These are phyloP conservation scores for Urtica urens DNA, from an alignment of 306 rosid species.

Conservation along the genomic window DNA sequence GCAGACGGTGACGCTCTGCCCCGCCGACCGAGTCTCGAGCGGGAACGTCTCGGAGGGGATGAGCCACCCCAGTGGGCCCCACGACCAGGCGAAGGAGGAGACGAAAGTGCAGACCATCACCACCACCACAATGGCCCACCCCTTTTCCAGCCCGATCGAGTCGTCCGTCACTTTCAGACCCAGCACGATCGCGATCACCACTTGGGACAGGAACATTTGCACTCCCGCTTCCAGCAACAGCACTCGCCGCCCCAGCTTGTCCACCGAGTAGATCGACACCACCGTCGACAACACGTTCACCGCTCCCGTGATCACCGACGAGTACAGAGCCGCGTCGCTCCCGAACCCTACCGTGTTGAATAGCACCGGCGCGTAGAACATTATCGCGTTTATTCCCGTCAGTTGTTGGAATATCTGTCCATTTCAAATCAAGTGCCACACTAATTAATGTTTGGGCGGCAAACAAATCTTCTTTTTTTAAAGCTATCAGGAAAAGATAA, in stretches of 20 bases:
- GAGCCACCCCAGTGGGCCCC: slow-evolving; percentile 88
- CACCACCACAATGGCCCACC: slow-evolving; percentile 43
- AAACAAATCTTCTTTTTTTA: too few relatives aligned
- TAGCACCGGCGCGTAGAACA: slow-evolving; percentile 80
- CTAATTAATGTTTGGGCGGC: too few relatives aligned
- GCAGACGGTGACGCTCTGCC: slow-evolving; percentile 67
- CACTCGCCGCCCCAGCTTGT: slow-evolving; percentile 52
- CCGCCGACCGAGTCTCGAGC: slow-evolving; percentile 68
- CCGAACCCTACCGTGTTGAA: slow-evolving; percentile 63
- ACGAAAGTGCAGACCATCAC: slow-evolving; percentile 61
- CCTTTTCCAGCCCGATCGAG: slow-evolving; percentile 17
- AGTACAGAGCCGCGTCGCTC: slow-evolving; percentile 60
- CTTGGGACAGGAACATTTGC: slow-evolving; percentile 69
- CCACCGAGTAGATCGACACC: slow-evolving; percentile 62
- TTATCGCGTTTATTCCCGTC: slow-evolving; percentile 91
- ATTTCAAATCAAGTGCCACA: too few relatives aligned
- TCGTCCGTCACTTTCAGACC: slow-evolving; percentile 49
- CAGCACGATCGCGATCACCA: slow-evolving; percentile 44
- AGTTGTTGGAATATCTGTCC: slow-evolving; percentile 83
- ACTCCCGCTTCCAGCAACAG: slow-evolving; percentile 63
- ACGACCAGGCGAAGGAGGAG: slow-evolving; percentile 78
- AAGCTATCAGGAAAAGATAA: too few relatives aligned
- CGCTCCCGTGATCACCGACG: slow-evolving; percentile 63
- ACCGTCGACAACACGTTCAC: slow-evolving; percentile 54
- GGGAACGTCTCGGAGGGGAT: slow-evolving; percentile 85